A percentile compares a stretch with the other conserved stretches of the same genome.
phyloP scores from a whole-genome alignment of 2,329 filamentous ascomycete species.

The Calcarisporium arbuscula region DNA sequence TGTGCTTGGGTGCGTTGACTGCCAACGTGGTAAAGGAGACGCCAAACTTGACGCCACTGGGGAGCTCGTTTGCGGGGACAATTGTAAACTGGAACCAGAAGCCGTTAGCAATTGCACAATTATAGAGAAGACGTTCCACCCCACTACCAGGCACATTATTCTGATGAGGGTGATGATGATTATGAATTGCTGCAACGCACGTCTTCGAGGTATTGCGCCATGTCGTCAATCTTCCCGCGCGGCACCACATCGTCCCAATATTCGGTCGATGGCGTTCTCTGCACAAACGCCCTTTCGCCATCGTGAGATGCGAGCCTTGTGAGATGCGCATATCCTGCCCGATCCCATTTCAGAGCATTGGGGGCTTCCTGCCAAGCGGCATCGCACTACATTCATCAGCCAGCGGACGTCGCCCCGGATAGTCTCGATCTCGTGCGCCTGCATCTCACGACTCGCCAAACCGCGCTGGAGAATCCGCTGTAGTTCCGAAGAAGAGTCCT shows the following conservation, averaged over 20 bases:
- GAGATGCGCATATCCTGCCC: slow-evolving; percentile 31
- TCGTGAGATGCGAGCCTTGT: slow-evolving; percentile 22
- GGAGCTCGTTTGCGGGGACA: slow-evolving; percentile 21
- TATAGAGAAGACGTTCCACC: too few species aligned
- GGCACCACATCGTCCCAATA: slow-evolving; percentile 33
- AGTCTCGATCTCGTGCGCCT: too few species aligned
- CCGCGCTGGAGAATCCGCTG: too few species aligned
- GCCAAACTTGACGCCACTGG: slow-evolving; percentile 25
- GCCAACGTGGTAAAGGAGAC: slow-evolving; percentile 29
- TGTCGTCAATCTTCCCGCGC: slow-evolving; percentile 31
- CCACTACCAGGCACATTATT: too few species aligned
- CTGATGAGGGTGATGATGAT: too few species aligned
- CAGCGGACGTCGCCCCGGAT: too few species aligned
- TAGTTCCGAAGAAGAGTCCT: too few species aligned
- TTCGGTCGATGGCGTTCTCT: slow-evolving; percentile 31
- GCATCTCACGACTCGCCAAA: too few species aligned
- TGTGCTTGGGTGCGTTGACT: slow-evolving; percentile 31
- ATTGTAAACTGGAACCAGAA: slow-evolving; percentile 19
- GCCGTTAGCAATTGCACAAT: neutral
- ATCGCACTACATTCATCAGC: too few species aligned
- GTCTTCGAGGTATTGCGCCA: slow-evolving; percentile 34
- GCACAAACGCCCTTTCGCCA: slow-evolving; percentile 25
- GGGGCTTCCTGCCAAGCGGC: too few species aligned
- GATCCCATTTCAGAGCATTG: slow-evolving; percentile 37
- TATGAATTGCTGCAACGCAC: slow-evolving; percentile 21